Percentiles rank a stretch among this genome's conserved stretches.
Conservation (phyloP, 1,284 basidiomycete species). For the Irpex rosettiformis region DNA sequence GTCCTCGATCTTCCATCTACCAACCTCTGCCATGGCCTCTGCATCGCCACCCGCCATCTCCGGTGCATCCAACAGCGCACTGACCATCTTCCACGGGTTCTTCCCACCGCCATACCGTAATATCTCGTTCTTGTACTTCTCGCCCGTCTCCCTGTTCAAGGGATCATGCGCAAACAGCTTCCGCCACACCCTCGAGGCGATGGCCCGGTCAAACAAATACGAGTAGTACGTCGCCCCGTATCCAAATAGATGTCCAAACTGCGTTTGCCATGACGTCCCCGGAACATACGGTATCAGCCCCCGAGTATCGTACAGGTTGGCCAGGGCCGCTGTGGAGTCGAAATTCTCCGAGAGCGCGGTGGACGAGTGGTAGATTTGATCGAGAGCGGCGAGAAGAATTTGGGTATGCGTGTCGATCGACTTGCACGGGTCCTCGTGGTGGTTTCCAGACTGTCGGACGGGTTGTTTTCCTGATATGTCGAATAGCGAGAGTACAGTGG, state of each 20-base stretch:
- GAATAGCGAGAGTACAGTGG: slow-evolving; percentile 81
- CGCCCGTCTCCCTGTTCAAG: slow-evolving; percentile 63
- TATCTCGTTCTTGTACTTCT: slow-evolving; percentile 77
- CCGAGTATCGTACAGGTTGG: slow-evolving; percentile 60
- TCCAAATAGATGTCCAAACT: slow-evolving; percentile 94
- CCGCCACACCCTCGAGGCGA: slow-evolving; percentile 87
- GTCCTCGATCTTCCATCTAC: slow-evolving; percentile 80
- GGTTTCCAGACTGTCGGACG: slow-evolving; percentile 45
- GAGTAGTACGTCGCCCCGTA: slow-evolving; percentile 99
- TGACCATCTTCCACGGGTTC: slow-evolving; percentile 94
- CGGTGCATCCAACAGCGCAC: slow-evolving; percentile 65
- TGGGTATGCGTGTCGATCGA: slow-evolving; percentile 88
- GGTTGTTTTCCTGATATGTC: slow-evolving; percentile 43
- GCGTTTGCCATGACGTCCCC: slow-evolving; percentile 90
- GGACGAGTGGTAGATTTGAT: slow-evolving; percentile 88
- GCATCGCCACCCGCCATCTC: slow-evolving; percentile 68
- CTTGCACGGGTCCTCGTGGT: slow-evolving; percentile 69
- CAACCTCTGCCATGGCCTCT: slow-evolving; percentile 86
- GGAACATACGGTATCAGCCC: slow-evolving; percentile 80
- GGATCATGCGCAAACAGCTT: slow-evolving; percentile 71
- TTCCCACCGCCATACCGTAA: slow-evolving; percentile 84
- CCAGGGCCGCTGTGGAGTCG: slow-evolving; percentile 68
- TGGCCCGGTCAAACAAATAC: slow-evolving; percentile 94
- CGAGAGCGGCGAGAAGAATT: slow-evolving; percentile 86
- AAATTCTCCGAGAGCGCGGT: slow-evolving; percentile 53